Evolutionary conservation across 345 rosid species (phyloP).

Genomic region (Brassica juncea): DNA sequence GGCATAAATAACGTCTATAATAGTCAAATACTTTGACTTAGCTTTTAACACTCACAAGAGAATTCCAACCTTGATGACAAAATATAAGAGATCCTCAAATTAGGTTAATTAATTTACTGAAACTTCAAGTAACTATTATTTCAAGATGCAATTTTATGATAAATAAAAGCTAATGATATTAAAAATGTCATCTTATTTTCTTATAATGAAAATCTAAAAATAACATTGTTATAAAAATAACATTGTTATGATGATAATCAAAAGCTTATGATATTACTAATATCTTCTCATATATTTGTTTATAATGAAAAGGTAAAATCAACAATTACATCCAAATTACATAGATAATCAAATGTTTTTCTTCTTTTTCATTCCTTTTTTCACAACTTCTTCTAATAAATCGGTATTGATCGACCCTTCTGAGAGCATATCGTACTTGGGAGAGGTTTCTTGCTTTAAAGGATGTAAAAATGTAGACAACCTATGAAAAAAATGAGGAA

Average conservation of each 20-base stretch:
- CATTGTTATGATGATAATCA: neutral
- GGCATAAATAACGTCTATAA: too few relatives aligned
- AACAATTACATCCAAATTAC: neutral
- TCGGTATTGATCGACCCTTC: neutral
- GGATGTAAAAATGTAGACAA: neutral
- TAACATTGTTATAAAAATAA: too few relatives aligned
- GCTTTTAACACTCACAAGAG: neutral
- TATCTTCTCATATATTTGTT: neutral
- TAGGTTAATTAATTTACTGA: neutral
- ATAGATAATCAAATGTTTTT: too few relatives aligned
- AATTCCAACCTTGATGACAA: neutral
- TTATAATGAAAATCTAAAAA: neutral
- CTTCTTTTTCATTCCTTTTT: neutral
- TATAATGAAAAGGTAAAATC: neutral
- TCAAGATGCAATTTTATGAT: neutral
- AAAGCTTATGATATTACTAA: neutral
- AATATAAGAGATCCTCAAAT: neutral
- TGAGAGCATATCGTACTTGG: neutral
- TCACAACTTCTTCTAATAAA: neutral
- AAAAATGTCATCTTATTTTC: neutral
- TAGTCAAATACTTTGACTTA: too few relatives aligned
- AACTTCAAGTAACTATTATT: neutral
- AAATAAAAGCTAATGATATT: neutral
- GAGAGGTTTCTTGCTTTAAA: neutral
- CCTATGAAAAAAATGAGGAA: slow-evolving; percentile 2